Evolutionary conservation across 2,329 filamentous ascomycete genomes (phyloP), one percentile per base, ranked within the genome.

Genomic region (Nigrospora oryzae): DNA sequence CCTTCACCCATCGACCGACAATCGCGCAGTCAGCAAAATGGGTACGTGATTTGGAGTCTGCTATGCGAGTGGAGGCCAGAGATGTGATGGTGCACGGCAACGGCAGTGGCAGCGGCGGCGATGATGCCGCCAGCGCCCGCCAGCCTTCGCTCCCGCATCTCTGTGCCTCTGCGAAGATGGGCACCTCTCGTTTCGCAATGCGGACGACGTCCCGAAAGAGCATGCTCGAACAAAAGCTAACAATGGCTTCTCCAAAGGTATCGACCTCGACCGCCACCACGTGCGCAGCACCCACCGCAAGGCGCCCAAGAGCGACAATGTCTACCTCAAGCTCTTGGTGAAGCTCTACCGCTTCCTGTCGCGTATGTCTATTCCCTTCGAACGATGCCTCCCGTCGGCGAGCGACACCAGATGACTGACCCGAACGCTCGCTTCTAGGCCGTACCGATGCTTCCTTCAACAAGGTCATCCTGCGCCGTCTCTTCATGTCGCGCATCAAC

Each of bases 401-500:
- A 17, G 5, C 12, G n/a, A 13, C 19, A 15, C 19, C 2, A 13
- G 8, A 42, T 31, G 33, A 34, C 4, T 12, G 13, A 31, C 6
- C 7, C 23, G 17, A 28, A 36, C 23, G 11, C n/a, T 13, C 11
- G 17, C 11, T 12, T 8, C 14, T 61, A 94, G 88, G 89, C 75
- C 90, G 93, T 68, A 98, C 93, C 68, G 93, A 97, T 71, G 81
- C 89, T 56, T 81, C 81, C 75, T 98, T 98, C 87, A 98, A 98
- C 86, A 94, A 95, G 81, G 87, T 93, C 64, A 83, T 98, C 67
- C 87, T 98, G 64, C 89, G 91, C 70, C 88, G 93, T 65, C 86
- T 98, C 52, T 95, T 95, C 69, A 95, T 93, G 88, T 95, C 89
- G 71, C 89, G 90, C 74, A 95, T 94, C 76, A 97, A 97, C 86